A percentile compares a stretch with the other conserved stretches of the same genome.
Evolutionary conservation across 2,329 filamentous ascomycete genomes (phyloP).

Genomic region (Epichloe coenophiala): DNA sequence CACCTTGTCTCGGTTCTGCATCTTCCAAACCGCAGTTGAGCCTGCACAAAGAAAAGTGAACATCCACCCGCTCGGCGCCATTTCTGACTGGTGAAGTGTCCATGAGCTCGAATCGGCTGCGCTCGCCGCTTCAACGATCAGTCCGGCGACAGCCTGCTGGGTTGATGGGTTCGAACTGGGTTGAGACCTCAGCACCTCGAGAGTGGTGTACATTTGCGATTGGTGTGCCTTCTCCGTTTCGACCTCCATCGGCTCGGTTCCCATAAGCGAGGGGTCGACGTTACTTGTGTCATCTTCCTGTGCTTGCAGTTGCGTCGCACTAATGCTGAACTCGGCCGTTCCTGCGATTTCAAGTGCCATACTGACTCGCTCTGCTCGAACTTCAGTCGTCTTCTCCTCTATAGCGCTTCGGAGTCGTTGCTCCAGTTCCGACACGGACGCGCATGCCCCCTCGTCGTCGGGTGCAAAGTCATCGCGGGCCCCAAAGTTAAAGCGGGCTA

Average conservation of each 20-base stretch:
- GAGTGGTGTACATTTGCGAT: slow-evolving; percentile 27
- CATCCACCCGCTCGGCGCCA: slow-evolving; percentile 35
- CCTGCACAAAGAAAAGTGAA: slow-evolving; percentile 40
- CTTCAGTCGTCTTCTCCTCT: slow-evolving; percentile 28
- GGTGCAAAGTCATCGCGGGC: slow-evolving; percentile 9
- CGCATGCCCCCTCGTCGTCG: slow-evolving; percentile 14
- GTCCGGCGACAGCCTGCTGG: slow-evolving; percentile 35
- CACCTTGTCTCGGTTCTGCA: slow-evolving; percentile 28
- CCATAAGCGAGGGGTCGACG: slow-evolving; percentile 22
- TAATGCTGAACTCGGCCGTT: slow-evolving; percentile 29
- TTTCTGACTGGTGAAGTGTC: slow-evolving; percentile 30
- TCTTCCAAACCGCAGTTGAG: slow-evolving; percentile 37
- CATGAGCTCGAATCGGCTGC: slow-evolving; percentile 35
- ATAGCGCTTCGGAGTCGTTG: slow-evolving; percentile 28
- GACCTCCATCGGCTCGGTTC: slow-evolving; percentile 10
- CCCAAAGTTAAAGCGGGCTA: slow-evolving; percentile 22
- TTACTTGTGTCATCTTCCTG: slow-evolving; percentile 15
- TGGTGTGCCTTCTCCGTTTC: slow-evolving; percentile 10
- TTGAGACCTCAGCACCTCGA: slow-evolving; percentile 35
- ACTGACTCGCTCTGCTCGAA: slow-evolving; percentile 35
- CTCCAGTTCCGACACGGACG: slow-evolving; percentile 31
- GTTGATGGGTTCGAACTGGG: slow-evolving; percentile 32
- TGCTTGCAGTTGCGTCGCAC: slow-evolving; percentile 23
- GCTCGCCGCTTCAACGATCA: slow-evolving; percentile 31
- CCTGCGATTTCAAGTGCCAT: slow-evolving; percentile 32